Percentiles rank a stretch among this genome's conserved stretches.
Conservation (phyloP, 2,329 filamentous ascomycete genomes). For the Cladosporium phlei region DNA sequence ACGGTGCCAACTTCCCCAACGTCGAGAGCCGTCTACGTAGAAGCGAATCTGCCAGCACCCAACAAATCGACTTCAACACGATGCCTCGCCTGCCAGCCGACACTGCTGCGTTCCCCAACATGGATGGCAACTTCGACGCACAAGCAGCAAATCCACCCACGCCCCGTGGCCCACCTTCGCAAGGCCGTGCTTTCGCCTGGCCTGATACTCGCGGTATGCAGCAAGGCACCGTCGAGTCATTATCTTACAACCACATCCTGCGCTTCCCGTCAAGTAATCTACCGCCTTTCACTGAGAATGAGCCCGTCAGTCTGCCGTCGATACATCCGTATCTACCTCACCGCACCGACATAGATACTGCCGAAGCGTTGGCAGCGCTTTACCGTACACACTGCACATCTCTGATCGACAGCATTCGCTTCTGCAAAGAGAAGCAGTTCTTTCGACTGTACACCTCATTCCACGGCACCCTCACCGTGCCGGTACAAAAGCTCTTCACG, state of each 20-base stretch:
- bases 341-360: conserved; percentile 80
- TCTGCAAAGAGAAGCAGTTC: conserved; percentile 94
- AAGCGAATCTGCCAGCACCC: conserved; percentile 27
- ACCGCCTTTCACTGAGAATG: conserved; percentile 57
- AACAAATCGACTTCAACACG: conserved; percentile 34
- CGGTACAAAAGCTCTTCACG: conserved; percentile 86
- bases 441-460: conserved; percentile 94
- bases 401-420: conserved; percentile 89
- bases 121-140: conserved; percentile 29
- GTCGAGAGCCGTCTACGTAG: conserved; percentile 22
- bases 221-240: conserved; percentile 37
- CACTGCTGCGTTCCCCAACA: conserved; percentile 43
- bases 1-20: conserved; percentile 20
- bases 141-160: conserved; percentile 25
- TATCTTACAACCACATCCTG: conserved; percentile 58
- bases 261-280: conserved; percentile 58
- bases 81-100: conserved; percentile 46
- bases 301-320: conserved; percentile 73
- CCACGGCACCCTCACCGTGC: conserved; percentile 92
- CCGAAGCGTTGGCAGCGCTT: conserved; percentile 76
- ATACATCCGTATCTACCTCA: conserved; percentile 76
- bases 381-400: conserved; percentile 95
- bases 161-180: conserved; percentile 37
- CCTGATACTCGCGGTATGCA: conserved; percentile 41
- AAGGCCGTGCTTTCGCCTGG: conserved; percentile 43